These are phyloP conservation scores for Monosporascus sp. DNA, from an alignment of 2,329 filamentous ascomycete species.

Conservation along the genomic window DNA sequence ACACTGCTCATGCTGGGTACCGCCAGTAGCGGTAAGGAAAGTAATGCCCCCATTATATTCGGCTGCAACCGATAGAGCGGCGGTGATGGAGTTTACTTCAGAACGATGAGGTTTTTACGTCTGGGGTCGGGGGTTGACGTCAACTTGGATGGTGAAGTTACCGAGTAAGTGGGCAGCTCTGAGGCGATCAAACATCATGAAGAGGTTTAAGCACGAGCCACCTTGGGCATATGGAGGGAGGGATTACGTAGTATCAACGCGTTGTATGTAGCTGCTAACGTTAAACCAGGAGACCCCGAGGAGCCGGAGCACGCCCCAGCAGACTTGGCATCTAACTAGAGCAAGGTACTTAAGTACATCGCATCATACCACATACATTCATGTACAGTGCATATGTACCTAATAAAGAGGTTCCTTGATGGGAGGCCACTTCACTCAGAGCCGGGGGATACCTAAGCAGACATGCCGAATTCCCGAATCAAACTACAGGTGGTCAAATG, in stretches of 20 bases:
- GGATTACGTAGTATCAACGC: too few species aligned
- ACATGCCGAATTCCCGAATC: neutral
- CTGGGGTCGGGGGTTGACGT: neutral
- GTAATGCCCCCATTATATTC: constrained; percentile 73
- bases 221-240: too few species aligned
- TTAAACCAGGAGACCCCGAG: too few species aligned
- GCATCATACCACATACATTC: neutral
- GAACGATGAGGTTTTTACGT: neutral
- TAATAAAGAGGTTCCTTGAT: too few species aligned
- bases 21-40: constrained; percentile 85
- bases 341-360: neutral
- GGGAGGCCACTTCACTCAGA: too few species aligned
- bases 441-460: neutral
- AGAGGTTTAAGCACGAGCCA: too few species aligned
- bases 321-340: neutral
- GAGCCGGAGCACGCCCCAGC: too few species aligned
- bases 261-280: too few species aligned
- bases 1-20: constrained; percentile 83
- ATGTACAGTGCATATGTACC: neutral
- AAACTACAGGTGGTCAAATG: neutral
- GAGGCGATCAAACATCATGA: too few species aligned
- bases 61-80: neutral
- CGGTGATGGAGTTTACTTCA: neutral
- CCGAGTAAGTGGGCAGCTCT: too few species aligned
- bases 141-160: neutral